These are phyloP conservation scores for Aurinia saxatilis DNA, from an alignment of 345 rosid species.

Conservation along the genomic window DNA sequence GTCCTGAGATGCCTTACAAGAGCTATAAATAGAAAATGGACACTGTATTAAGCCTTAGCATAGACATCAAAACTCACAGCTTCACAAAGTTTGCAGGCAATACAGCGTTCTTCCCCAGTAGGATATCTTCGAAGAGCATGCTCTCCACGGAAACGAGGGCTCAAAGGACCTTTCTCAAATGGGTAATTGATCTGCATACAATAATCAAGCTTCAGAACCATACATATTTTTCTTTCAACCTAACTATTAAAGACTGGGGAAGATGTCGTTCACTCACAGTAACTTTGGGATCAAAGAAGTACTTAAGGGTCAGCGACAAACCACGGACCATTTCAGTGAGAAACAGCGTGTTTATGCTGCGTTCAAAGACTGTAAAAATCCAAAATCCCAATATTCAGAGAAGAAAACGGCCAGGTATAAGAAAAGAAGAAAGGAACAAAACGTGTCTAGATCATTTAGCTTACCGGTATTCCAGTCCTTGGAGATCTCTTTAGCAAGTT, in stretches of 20 bases:
- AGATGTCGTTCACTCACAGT: slow-evolving; percentile 58
- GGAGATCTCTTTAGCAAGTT: slow-evolving; percentile 85
- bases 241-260: neutral
- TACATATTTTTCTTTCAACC: neutral
- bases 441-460: neutral
- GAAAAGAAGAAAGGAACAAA: neutral
- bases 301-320: slow-evolving; percentile 76
- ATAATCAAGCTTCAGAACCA: neutral
- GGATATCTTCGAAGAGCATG: slow-evolving; percentile 93
- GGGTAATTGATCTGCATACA: slow-evolving; percentile 88
- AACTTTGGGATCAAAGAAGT: slow-evolving; percentile 88
- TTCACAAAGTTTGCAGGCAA: slow-evolving; percentile 99
- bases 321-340: slow-evolving; percentile 98
- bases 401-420: neutral
- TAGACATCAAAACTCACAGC: slow-evolving; percentile 51
- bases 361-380: slow-evolving; percentile 67
- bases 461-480: slow-evolving; percentile 97
- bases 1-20: slow-evolving; percentile 3
- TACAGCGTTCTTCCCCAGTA: slow-evolving; percentile 97
- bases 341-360: slow-evolving; percentile 81
- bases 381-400: neutral
- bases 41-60: neutral
- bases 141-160: slow-evolving; percentile 97
- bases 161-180: slow-evolving; percentile 96
- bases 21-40: neutral